Evolutionary conservation across 2,329 filamentous ascomycete species (phyloP).

Genomic region (Cercospora zeae-maydis): DNA sequence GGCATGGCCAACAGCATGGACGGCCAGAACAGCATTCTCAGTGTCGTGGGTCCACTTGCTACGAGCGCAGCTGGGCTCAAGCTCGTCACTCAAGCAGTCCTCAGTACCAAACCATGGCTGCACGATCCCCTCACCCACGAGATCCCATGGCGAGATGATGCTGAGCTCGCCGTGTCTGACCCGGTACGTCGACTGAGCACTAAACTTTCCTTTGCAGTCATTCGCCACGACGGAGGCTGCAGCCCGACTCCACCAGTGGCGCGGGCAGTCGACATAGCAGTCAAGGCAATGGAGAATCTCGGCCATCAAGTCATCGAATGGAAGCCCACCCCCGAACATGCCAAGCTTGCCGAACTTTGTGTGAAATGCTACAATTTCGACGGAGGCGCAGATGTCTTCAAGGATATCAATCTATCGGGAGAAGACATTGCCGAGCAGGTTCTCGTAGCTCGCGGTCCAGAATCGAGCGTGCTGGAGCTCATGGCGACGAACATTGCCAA

Average conservation of each 20-base stretch:
- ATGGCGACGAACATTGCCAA: conserved; percentile 52
- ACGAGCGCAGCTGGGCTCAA: conserved; percentile 54
- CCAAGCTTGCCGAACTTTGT: conserved; percentile 36
- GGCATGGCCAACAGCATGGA: conserved; percentile 61
- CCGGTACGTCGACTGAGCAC: conserved; percentile 25
- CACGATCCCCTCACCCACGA: conserved; percentile 63
- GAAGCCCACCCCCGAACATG: conserved; percentile 52
- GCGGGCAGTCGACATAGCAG: conserved; percentile 52
- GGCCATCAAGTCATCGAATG: conserved; percentile 60
- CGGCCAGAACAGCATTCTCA: conserved; percentile 61
- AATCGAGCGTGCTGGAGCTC: conserved; percentile 44
- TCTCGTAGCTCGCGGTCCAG: conserved; percentile 36
- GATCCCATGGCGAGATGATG: conserved; percentile 60
- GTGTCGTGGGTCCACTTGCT: conserved; percentile 61
- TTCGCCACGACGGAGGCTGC: conserved; percentile 51
- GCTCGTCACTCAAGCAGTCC: conserved; percentile 54
- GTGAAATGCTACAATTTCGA: conserved; percentile 45
- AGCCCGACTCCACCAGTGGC: conserved; percentile 56
- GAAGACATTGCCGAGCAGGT: conserved; percentile 51
- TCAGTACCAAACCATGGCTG: conserved; percentile 61
- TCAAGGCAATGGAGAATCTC: conserved; percentile 47
- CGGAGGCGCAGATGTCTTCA: conserved; percentile 51
- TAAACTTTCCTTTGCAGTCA: conserved; percentile 53
- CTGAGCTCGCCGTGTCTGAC: conserved; percentile 39
- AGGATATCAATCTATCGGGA: conserved; percentile 53